Base-by-base conservation (phyloP, 2,329 filamentous ascomycete species). In the Bipolaris sorokiniana region DNA sequence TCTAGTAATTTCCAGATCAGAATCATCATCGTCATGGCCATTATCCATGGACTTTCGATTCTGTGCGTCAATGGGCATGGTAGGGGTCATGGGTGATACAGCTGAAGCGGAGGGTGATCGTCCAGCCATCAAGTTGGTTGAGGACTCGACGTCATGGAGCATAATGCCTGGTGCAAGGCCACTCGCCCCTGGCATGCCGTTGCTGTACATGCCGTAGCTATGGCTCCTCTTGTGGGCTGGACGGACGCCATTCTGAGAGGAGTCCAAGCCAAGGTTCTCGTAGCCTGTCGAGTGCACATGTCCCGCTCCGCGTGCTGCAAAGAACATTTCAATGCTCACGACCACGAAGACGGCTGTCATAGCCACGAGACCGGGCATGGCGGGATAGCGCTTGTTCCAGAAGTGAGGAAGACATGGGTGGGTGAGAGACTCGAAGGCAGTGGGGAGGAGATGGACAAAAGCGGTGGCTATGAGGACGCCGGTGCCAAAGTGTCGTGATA, bases 291-390 rank as follows among this genome's bases (percentile, higher is more conserved):
- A 77, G 69, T 88, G 86, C 46, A 82, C 80, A 70, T 88, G 86
- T 15, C 81, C 81, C 7, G 85, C 86, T 5, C 86, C 86, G 70
- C 84, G 83, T 51, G 88, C 90, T 0, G 92, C 92, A 65, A 98
- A 88, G 74, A 92, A 92, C 79, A 95, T 96, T 76, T 98, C 94
- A 50, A 97, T 84, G 2, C 87, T 85, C 6, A 96, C 91, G 3
- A 97, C 92, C 3, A 90, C 80, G 57, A 79, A 78, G 18, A 79
- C 76, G 0, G 76, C 68, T 3, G 65, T 64, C 76, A 78, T 78
- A 45, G 75, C 75, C 48, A 78, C 71, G 7, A 78, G 56, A 9
- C 76, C 76, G 5, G 76, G 73, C 73, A 77, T 77, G 48, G 76
- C 72, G 53, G 74, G 59, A 49, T 78, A 78, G 51, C 72, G 69